A percentile compares a stretch with the other conserved stretches of the same genome.
phyloP scores from a whole-genome alignment of 768 basidiomycete species.

The Amanita subjunquillea region DNA sequence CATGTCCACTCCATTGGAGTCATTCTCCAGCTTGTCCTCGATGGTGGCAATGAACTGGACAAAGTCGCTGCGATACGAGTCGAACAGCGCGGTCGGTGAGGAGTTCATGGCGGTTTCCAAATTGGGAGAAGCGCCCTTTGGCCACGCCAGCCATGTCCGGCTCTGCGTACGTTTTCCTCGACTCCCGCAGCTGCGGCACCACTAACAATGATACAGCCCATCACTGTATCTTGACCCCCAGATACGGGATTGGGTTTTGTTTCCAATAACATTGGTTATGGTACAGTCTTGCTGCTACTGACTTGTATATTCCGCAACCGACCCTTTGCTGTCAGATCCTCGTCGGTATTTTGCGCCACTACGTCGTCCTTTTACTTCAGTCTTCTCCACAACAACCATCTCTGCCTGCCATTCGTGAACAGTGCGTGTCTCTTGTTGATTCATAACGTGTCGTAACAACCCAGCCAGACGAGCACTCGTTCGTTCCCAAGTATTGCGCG shows the following conservation, averaged over 20 bases:
- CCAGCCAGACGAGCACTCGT: conserved; percentile 56
- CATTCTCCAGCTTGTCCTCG: conserved; percentile 65
- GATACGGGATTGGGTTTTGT: conserved; percentile 89
- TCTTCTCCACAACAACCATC: conserved; percentile 74
- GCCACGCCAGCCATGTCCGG: conserved; percentile 15
- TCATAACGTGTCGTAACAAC: neutral
- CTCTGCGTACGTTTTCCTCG: conserved; percentile 28
- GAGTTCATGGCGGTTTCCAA: conserved; percentile 48
- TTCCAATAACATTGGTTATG: conserved; percentile 97
- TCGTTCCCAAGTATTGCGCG: conserved; percentile 77
- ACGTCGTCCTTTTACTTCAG: conserved; percentile 81
- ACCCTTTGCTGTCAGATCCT: conserved; percentile 41
- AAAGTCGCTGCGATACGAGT: conserved; percentile 91
- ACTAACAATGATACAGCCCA: conserved; percentile 20
- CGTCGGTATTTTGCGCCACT: conserved; percentile 87
- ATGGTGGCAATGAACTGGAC: conserved; percentile 70
- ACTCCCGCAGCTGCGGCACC: neutral
- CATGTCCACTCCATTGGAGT: conserved; percentile 77
- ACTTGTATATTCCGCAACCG: neutral
- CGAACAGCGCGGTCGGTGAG: conserved; percentile 78
- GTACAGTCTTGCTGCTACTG: conserved; percentile 16
- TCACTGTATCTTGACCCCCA: conserved; percentile 83
- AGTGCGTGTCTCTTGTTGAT: conserved; percentile 42
- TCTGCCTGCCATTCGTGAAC: conserved; percentile 78
- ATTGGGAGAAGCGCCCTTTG: neutral